Base-by-base conservation (phyloP, 2,329 filamentous ascomycete genomes). In the Blastomyces emzantsi region DNA sequence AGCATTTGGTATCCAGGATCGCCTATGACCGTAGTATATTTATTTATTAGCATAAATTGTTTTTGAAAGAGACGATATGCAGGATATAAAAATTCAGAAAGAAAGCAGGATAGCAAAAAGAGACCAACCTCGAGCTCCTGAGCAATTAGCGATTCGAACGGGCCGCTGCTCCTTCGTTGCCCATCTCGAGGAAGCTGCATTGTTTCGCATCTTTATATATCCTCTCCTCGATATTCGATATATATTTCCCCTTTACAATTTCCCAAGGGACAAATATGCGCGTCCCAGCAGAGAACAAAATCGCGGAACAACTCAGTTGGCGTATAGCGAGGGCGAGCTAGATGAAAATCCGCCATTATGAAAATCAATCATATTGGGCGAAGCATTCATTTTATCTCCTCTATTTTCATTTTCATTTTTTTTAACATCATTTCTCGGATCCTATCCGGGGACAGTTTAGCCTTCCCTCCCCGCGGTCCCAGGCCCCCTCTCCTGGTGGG, bases 1-100 rank as follows among this genome's bases (percentile, higher is more conserved):
- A 70, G 70, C 75, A 76, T 76, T 58, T 76, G 70, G 54, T 72
- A 72, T 30, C 70, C 73, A 2, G 74, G 74, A 55, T 76, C 73
- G 5, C 71, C 73, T 67, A 64, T 9, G 5, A 5, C n/a, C 6
- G n/a, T 28, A n/a, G 19, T n/a, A 43, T 17, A 22, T 36, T 1
- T 17, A 22, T 36, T 1, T 28, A 28, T 60, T 15, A 63, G 56
- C 28, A 9, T 30, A 22, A 17, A n/a, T 2, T 36, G 33, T 33
- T 4, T 49, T 2, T 11, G 39, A 22, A 51, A 36, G 8, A 43
- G 28, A 28, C n/a, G 13, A 17, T 19, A 45, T 30, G 8, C 9
- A 1, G n/a, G 15, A n/a, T n/a, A 22, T 5, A 43, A 15, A 30
- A 30, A 30, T 30, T 30, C 28, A 30, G 28, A 30, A 30, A 4